Base-by-base conservation (phyloP, 2,329 filamentous ascomycete genomes). In the Apiospora phragmitis region DNA sequence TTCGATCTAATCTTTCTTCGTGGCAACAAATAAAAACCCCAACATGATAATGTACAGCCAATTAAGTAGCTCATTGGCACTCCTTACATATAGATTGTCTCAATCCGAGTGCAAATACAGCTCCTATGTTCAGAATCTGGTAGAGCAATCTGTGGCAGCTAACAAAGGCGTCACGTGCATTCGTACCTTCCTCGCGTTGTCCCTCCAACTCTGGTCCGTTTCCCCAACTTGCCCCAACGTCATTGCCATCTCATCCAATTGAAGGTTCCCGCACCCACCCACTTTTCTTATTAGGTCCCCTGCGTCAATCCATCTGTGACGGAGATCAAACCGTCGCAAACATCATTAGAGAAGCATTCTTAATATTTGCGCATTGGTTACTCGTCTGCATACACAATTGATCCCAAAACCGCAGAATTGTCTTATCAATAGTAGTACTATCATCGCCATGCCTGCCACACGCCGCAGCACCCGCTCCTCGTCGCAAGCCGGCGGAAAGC, bases 401-500 rank as follows among this genome's bases (percentile, higher is more conserved):
- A 62, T n/a, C 32, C 32, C 55, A 14, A n/a, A 12, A 14, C 9
- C 21, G 9, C 21, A 47, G 8, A 29, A 62, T n/a, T 32, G 24
- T n/a, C 3, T 0, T 12, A 8, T 38, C 21, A n/a, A n/a, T 9
- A n/a, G 21, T n/a, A 11, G 3, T n/a, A n/a, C 55, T 62, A 21
- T 38, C 9, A 3, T 62, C 65, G 69, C 38, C 26, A 71, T 71
- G 69, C 71, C 71, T 45, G 29, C 62, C 62, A 68, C 71, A 24
- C 71, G 71, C 67, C 71, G 71, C 62, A 71, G 67, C 26, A 32
- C 66, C 32, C 49, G 81, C 75, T 79, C 78, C 73, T 75, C 79
- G 70, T 79, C 80, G 35, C 74, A 79, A 26, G 79, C 78, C 11
- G 78, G 81, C 65, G 77, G 78, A 71, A 87, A 85, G 77, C 88